A percentile compares a stretch with the other conserved stretches of the same genome.
phyloP scores from a whole-genome alignment of 2,329 filamentous ascomycete genomes.

The Colletotrichum zoysiae region DNA sequence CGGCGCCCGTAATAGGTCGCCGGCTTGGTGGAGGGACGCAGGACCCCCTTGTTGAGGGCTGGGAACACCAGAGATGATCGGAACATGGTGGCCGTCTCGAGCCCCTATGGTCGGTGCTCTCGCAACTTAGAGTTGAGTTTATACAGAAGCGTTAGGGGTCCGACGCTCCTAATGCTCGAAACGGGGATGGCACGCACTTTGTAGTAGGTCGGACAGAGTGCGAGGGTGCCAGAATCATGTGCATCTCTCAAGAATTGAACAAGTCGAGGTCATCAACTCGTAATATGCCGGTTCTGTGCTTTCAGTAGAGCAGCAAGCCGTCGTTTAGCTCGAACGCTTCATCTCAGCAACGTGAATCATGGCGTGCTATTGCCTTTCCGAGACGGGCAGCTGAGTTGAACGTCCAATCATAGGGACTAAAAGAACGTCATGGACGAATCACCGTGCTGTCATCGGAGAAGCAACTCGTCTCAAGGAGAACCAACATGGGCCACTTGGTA shows the following conservation, averaged over 20 bases:
- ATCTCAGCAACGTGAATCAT: not conserved
- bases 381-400: not conserved
- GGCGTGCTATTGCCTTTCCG: not conserved
- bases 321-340: not conserved
- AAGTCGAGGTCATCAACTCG: not conserved
- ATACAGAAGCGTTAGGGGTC: not conserved
- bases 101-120: not conserved
- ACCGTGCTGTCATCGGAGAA: not conserved
- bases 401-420: not conserved
- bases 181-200: not conserved
- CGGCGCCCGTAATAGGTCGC: not conserved
- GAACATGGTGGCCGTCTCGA: not conserved
- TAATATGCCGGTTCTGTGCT: not conserved
- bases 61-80: not conserved
- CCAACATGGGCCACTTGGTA: not conserved
- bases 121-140: not conserved
- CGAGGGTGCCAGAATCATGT: not conserved
- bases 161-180: not conserved
- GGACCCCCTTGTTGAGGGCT: not conserved
- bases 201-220: not conserved
- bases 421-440: not conserved
- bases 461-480: not conserved
- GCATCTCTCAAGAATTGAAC: not conserved
- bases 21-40: not conserved
- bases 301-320: not conserved